A percentile compares a stretch with the other conserved stretches of the same genome.
Evolutionary conservation across 2,329 filamentous ascomycete genomes (phyloP).

Genomic region (Fusarium clavum): DNA sequence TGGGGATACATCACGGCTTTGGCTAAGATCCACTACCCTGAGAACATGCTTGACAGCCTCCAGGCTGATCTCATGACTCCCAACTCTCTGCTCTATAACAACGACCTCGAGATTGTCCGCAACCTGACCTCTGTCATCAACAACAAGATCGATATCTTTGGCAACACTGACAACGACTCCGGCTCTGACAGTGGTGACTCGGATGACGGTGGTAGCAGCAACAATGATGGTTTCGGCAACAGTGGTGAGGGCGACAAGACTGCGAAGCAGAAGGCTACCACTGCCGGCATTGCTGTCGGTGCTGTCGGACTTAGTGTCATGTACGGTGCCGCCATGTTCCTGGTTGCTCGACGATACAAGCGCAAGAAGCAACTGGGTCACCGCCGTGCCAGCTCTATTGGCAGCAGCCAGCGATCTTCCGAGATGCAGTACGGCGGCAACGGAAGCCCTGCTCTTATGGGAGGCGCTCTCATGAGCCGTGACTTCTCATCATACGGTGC

Average conservation of each 20-base stretch:
- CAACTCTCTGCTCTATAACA: conserved; percentile 79
- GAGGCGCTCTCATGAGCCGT: conserved; percentile 71
- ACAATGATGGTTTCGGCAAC: conserved; percentile 57
- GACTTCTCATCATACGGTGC: conserved; percentile 68
- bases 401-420: conserved; percentile 58
- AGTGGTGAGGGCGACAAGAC: conserved; percentile 62
- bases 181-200: conserved; percentile 46
- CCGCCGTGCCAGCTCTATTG: conserved; percentile 80
- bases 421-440: conserved; percentile 64
- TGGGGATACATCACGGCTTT: conserved; percentile 86
- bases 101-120: conserved; percentile 71
- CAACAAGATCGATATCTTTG: conserved; percentile 69
- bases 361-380: conserved; percentile 82
- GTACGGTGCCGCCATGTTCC: conserved; percentile 96
- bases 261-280: conserved; percentile 71
- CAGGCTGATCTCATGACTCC: conserved; percentile 76
- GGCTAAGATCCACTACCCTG: conserved; percentile 75
- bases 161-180: conserved; percentile 55
- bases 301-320: conserved; percentile 82
- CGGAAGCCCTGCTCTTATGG: conserved; percentile 74
- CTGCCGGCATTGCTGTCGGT: conserved; percentile 78
- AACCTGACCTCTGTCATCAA: conserved; percentile 86
- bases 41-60: conserved; percentile 74
- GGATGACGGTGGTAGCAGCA: conserved; percentile 53
- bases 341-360: conserved; percentile 90